Conservation (phyloP, 495 filamentous ascomycete genomes). For the Hypoxylon crocopeplum region DNA sequence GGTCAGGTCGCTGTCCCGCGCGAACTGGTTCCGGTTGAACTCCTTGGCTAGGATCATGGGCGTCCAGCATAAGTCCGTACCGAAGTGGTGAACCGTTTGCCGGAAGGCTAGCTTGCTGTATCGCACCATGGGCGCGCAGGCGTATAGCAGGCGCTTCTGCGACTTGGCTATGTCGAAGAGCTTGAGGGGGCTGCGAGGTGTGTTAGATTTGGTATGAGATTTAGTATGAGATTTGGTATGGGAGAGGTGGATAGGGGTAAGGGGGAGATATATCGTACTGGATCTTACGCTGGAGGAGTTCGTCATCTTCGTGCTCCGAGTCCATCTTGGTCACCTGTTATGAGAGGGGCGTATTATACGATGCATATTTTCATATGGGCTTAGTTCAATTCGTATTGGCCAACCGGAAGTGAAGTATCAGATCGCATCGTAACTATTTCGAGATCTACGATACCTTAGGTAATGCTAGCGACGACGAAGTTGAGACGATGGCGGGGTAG, state of each 20-base stretch:
- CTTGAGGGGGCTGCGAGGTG: conserved; percentile 57
- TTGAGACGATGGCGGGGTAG: conserved; percentile 4
- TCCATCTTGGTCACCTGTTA: conserved; percentile 36
- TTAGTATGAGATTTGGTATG: too few species aligned
- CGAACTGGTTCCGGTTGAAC: conserved; percentile 65
- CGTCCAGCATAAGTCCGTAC: conserved; percentile 69
- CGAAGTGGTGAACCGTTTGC: conserved; percentile 63
- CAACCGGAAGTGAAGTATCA: background rate
- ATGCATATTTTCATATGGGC: conserved; percentile 27
- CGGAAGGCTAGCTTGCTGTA: conserved; percentile 72
- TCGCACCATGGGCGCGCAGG: conserved; percentile 73
- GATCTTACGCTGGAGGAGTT: conserved; percentile 27
- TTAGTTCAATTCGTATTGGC: too few species aligned
- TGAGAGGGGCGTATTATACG: background rate
- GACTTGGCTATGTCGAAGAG: conserved; percentile 63
- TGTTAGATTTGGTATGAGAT: too few species aligned
- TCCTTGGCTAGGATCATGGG: conserved; percentile 77
- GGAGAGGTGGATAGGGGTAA: too few species aligned
- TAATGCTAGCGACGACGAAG: too few species aligned
- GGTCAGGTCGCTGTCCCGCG: conserved; percentile 64
- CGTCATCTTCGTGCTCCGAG: conserved; percentile 24
- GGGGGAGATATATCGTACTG: too few species aligned
- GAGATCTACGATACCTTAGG: background rate
- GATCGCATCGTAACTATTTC: background rate
- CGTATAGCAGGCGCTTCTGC: conserved; percentile 59